Percentiles rank a stretch among this genome's conserved stretches.
phyloP scores from a whole-genome alignment of 2,329 filamentous ascomycete genomes.

The Pseudomassariella vexata region DNA sequence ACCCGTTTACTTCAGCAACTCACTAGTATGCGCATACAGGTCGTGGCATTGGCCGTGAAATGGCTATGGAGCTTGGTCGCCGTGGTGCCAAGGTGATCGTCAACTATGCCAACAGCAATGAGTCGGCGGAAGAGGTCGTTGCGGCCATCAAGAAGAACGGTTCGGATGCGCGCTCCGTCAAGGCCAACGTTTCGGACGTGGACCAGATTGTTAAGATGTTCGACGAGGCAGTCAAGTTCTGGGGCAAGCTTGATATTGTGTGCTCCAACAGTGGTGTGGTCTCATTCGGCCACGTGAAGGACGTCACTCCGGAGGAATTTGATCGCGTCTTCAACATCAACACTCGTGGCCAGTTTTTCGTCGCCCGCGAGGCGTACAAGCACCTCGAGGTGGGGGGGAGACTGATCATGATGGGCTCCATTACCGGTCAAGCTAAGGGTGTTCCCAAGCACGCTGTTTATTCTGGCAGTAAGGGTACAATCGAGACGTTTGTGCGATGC shows the following conservation, averaged over 20 bases:
- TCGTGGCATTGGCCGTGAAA: constrained; percentile 61
- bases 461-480: constrained; percentile 69
- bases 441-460: constrained; percentile 70
- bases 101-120: constrained; percentile 61
- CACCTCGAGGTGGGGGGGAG: constrained; percentile 62
- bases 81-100: constrained; percentile 62
- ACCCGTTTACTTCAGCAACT: no score
- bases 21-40: no score
- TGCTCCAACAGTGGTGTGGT: constrained; percentile 67
- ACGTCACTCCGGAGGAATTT: constrained; percentile 65
- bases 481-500: constrained; percentile 70
- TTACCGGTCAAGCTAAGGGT: constrained; percentile 60
- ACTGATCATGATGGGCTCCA: constrained; percentile 68
- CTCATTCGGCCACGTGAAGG: constrained; percentile 61
- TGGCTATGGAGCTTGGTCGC: constrained; percentile 59
- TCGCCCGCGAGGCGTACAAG: constrained; percentile 65
- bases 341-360: constrained; percentile 66
- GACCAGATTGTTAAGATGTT: constrained; percentile 59
- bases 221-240: constrained; percentile 55
- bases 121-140: constrained; percentile 61
- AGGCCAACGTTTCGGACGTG: constrained; percentile 63
- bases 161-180: constrained; percentile 56
- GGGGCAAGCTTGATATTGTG: constrained; percentile 64
- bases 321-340: constrained; percentile 67
- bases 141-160: constrained; percentile 59